These are phyloP conservation scores for Pulveroboletus sp. DNA, from an alignment of 1,284 basidiomycete species.

Conservation along the genomic window DNA sequence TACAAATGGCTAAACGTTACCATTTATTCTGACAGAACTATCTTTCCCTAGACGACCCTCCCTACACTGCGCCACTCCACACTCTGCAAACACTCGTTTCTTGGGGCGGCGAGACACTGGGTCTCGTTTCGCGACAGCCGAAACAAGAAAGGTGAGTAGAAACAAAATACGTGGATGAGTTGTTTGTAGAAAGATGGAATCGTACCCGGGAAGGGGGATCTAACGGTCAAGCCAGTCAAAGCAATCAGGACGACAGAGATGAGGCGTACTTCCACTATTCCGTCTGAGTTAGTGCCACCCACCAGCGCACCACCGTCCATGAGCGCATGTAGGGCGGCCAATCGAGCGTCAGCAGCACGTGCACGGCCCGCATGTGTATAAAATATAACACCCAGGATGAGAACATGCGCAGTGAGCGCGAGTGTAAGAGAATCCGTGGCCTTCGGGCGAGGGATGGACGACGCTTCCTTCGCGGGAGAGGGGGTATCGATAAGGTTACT, in stretches of 20 bases:
- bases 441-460: slow-evolving; percentile 20
- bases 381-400: slow-evolving; percentile 60
- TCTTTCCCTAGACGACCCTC: slow-evolving; percentile 21
- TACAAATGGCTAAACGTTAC: slow-evolving; percentile 15
- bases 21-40: slow-evolving; percentile 25
- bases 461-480: slow-evolving; percentile 2
- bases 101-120: slow-evolving; percentile 71
- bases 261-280: slow-evolving; percentile 49
- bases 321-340: slow-evolving; percentile 59
- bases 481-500: neutral
- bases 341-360: slow-evolving; percentile 45
- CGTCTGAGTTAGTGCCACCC: slow-evolving; percentile 42
- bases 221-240: slow-evolving; percentile 20
- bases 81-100: slow-evolving; percentile 63
- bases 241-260: neutral
- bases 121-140: slow-evolving; percentile 65
- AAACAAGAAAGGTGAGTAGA: slow-evolving; percentile 64
- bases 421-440: slow-evolving; percentile 40
- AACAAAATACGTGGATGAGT: slow-evolving; percentile 70
- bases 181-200: slow-evolving; percentile 53
- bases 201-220: slow-evolving; percentile 40
- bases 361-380: slow-evolving; percentile 57
- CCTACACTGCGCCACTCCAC: slow-evolving; percentile 51
- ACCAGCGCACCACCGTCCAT: slow-evolving; percentile 59
- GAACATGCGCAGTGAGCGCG: slow-evolving; percentile 49